These are phyloP conservation scores for Backusella liffmaniae DNA, from an alignment of 192 early-diverging fungal genomes.

Conservation along the genomic window DNA sequence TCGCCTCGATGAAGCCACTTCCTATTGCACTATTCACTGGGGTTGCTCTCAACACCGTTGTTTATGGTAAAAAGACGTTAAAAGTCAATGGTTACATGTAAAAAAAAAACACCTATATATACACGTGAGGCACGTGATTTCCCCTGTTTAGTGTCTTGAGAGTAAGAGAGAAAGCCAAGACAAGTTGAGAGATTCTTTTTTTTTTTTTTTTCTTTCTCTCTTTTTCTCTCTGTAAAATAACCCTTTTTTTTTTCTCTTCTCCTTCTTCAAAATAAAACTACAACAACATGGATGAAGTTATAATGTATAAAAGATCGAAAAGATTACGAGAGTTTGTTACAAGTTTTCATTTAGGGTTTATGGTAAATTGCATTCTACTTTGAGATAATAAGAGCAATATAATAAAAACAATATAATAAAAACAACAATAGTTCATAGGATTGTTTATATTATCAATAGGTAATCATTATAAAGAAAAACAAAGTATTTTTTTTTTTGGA, in stretches of 20 bases:
- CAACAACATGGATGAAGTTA: neutral
- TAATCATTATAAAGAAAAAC: neutral
- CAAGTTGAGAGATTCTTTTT: neutral
- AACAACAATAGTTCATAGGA: slow-evolving; percentile 9
- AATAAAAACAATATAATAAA: too few relatives aligned
- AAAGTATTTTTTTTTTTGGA: too few relatives aligned
- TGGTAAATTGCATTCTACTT: slow-evolving; percentile 2
- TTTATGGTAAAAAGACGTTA: slow-evolving; percentile 39
- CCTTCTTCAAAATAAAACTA: neutral
- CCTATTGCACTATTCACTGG: slow-evolving; percentile 26
- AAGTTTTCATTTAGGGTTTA: slow-evolving; percentile 11
- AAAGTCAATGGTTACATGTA: slow-evolving; percentile 38
- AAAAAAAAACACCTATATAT: neutral
- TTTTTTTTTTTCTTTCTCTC: neutral
- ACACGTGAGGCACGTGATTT: neutral
- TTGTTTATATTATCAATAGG: slow-evolving; percentile 10
- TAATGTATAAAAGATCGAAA: slow-evolving; percentile 15
- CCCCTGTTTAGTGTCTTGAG: neutral
- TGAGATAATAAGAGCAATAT: neutral
- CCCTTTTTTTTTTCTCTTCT: neutral
- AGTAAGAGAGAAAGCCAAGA: neutral
- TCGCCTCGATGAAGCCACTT: slow-evolving; percentile 20
- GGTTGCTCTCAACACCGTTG: slow-evolving; percentile 16
- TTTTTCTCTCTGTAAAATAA: neutral
- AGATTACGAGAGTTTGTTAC: slow-evolving; percentile 17